Base-by-base conservation (phyloP, 208 protist genomes). In the Leishmania tarentolae region DNA sequence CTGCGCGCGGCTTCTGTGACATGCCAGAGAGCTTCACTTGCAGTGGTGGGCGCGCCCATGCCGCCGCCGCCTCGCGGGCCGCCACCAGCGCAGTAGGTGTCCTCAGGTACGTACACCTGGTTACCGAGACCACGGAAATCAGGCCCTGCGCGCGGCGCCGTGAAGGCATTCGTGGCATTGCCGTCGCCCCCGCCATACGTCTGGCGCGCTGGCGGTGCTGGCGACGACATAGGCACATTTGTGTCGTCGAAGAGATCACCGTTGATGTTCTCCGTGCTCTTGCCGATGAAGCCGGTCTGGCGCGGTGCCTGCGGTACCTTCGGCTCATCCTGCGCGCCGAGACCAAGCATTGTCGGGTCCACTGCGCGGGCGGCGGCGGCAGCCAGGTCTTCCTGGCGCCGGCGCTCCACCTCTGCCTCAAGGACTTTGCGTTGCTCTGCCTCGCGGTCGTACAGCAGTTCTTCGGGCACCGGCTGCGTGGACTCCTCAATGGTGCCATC, bases 81-180 rank as follows among this genome's bases (percentile, higher is more conserved):
- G 65, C 76, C 19, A n/a, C 59, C 47, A 21, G 50, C 50, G 53
- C n/a, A 3, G 71, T 68, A 59, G 42, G 75, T 76, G 7, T 46
- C 57, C 28, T 92, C 84, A 19, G 87, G 86, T 57, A 84, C 81
- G 80, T 92, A 94, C 28, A 85, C 84, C 73, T 87, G 84, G 46
- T 84, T 92, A 24, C 93, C 93, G 56, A 91, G 46, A 65, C 93
- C 93, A 73, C 88, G 83, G 77, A 90, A 96, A 78, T 94, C 91
- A 46, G 87, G 88, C 28, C 90, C 92, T 6, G 80, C 82, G 50
- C 87, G 87, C 53, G 72, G 65, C 59, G 47, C 63, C 76, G 79
- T 42, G 4, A 79, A 17, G n/a, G 71, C 72, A 71, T 61, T 80
- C 19, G 47, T 75, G n/a, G 78, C 61, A 35, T 75, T 91, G 63